phyloP scores from a whole-genome alignment of 805 yeast species.

The Ogataea degrootiae region DNA sequence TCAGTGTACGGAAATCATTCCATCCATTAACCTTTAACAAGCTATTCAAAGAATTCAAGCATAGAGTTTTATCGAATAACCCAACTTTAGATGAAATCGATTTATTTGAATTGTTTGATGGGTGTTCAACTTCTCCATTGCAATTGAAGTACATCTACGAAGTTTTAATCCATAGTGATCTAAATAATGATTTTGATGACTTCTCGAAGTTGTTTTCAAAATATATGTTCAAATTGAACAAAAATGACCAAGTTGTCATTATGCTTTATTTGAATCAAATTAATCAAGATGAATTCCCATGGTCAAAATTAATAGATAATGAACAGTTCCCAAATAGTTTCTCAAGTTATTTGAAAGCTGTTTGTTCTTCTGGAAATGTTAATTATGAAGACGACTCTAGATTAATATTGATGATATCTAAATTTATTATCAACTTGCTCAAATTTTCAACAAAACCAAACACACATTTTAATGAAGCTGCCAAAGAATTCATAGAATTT shows the following conservation, averaged over 20 bases:
- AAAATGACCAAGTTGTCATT: conserved; percentile 20
- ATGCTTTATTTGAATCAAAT: conserved; percentile 26
- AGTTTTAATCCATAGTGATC: conserved; percentile 23
- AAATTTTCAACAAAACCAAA: conserved; percentile 8
- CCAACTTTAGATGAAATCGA: conserved; percentile 8
- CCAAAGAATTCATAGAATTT: conserved; percentile 12
- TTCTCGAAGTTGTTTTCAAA: conserved; percentile 17
- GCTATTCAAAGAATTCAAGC: conserved; percentile 25
- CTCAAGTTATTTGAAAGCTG: conserved; percentile 7
- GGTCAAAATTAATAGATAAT: conserved; percentile 14
- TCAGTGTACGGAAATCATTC: conserved; percentile 19
- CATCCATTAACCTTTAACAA: conserved; percentile 24
- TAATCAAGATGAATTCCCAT: conserved; percentile 16
- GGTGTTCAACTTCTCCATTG: conserved; percentile 13
- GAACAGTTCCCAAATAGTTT: conserved; percentile 13
- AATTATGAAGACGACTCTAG: conserved; percentile 8
- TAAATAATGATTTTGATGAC: conserved; percentile 22
- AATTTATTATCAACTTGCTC: conserved; percentile 19
- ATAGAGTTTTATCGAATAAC: conserved; percentile 9
- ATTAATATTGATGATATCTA: conserved; percentile 19
- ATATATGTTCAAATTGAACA: conserved; percentile 9
- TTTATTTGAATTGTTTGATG: conserved; percentile 14
- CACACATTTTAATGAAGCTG: conserved; percentile 13
- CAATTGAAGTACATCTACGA: conserved; percentile 27
- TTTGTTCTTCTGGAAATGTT: neutral